Evolutionary conservation across 1,139 yeast species (phyloP).

Genomic region (Yueomyces sp.): DNA sequence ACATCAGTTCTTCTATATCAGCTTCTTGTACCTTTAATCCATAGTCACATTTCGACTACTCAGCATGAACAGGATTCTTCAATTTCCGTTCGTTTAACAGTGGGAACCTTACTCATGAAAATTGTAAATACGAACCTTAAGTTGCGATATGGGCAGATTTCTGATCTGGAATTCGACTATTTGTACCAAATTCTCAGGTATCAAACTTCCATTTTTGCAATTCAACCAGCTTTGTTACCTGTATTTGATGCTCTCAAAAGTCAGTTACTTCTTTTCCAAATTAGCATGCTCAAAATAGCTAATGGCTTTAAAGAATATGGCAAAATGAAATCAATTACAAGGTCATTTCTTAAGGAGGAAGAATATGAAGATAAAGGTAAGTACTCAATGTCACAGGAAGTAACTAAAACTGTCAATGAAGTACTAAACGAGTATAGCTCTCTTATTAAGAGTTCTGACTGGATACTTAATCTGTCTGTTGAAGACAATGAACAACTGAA

Average conservation of each 20-base stretch:
- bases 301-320: not conserved
- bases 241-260: not conserved
- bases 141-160: constrained; percentile 8
- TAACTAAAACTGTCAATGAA: too few relatives aligned
- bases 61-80: too few relatives aligned
- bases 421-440: too few relatives aligned
- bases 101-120: not conserved
- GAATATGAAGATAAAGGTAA: too few relatives aligned
- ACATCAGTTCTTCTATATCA: too few relatives aligned
- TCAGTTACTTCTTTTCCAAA: too few relatives aligned
- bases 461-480: too few relatives aligned
- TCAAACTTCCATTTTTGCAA: not conserved
- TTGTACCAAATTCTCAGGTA: constrained; percentile 8
- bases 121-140: not conserved
- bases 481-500: too few relatives aligned
- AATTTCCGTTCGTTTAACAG: not conserved
- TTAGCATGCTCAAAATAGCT: not conserved
- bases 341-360: not conserved
- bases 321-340: not conserved
- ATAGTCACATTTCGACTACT: too few relatives aligned
- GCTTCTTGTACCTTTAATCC: too few relatives aligned
- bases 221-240: not conserved
- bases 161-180: constrained; percentile 8
- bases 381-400: too few relatives aligned
- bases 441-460: too few relatives aligned